These are phyloP conservation scores for Aspergillus sp. DNA, from an alignment of 2,329 filamentous ascomycete species.

Conservation along the genomic window DNA sequence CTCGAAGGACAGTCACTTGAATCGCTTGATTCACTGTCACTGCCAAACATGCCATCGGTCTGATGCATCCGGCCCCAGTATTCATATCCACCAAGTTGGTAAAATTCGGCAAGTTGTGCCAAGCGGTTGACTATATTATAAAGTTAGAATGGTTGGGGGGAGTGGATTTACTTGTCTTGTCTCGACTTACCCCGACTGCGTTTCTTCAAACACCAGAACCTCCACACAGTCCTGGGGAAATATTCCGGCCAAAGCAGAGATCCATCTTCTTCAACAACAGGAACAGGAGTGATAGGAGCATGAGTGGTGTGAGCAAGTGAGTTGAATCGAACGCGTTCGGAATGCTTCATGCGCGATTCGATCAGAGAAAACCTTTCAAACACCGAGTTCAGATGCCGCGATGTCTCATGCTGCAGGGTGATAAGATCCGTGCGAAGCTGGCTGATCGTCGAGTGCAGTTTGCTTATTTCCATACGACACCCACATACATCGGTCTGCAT, in stretches of 20 bases:
- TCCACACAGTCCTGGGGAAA: conserved; percentile 41
- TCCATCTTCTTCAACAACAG: conserved; percentile 35
- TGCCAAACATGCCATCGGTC: conserved; percentile 26
- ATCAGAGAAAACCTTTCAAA: conserved; percentile 31
- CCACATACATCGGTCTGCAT: conserved; percentile 35
- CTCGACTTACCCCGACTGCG: conserved; percentile 37
- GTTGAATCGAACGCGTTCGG: conserved; percentile 41
- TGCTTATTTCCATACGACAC: conserved; percentile 37
- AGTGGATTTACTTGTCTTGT: conserved; percentile 2
- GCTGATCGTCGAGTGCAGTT: conserved; percentile 36
- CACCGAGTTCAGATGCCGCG: conserved; percentile 28
- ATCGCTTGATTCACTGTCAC: conserved; percentile 40
- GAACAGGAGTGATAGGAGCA: conserved; percentile 39
- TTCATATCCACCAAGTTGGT: conserved; percentile 40
- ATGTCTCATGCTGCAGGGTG: conserved; percentile 34
- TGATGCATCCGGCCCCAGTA: conserved; percentile 39
- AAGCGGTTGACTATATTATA: conserved; percentile 38
- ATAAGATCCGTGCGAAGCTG: conserved; percentile 38
- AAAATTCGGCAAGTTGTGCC: conserved; percentile 41
- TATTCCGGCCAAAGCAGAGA: conserved; percentile 37
- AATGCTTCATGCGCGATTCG: conserved; percentile 35
- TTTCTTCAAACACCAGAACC: conserved; percentile 45
- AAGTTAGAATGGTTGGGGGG: conserved; percentile 7
- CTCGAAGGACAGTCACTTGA: conserved; percentile 37
- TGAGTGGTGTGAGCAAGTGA: conserved; percentile 38